phyloP scores from a whole-genome alignment of 2,329 filamentous ascomycete species.

The Podosphaera xanthii region DNA sequence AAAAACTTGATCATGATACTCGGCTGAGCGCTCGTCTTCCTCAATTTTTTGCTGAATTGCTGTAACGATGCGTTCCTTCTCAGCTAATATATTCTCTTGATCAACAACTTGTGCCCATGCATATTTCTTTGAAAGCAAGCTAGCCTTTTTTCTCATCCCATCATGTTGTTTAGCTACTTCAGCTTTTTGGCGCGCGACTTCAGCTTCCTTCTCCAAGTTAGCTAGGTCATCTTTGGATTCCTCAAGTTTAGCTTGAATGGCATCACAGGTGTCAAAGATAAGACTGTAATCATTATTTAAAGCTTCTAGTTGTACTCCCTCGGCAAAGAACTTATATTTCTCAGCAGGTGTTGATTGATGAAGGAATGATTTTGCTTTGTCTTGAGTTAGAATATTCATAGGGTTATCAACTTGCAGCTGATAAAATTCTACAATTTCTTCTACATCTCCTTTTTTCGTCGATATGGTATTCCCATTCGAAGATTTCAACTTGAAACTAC shows the following conservation, averaged over 20 bases:
- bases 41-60: slow-evolving; percentile 18
- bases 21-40: slow-evolving; percentile 23
- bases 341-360: slow-evolving; percentile 59
- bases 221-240: slow-evolving; percentile 40
- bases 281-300: slow-evolving; percentile 79
- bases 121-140: slow-evolving; percentile 38
- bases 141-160: slow-evolving; percentile 36
- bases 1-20: slow-evolving; percentile 22
- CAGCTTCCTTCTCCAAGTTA: slow-evolving; percentile 30
- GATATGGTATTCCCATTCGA: slow-evolving; percentile 48
- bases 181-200: slow-evolving; percentile 40
- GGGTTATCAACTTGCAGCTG: slow-evolving; percentile 91
- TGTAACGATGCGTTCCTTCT: slow-evolving; percentile 18
- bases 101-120: slow-evolving; percentile 77
- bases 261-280: slow-evolving; percentile 56
- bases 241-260: slow-evolving; percentile 39
- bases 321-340: slow-evolving; percentile 93
- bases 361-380: slow-evolving; percentile 81
- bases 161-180: slow-evolving; percentile 43
- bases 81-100: slow-evolving; percentile 34
- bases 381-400: slow-evolving; percentile 84
- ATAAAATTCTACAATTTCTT: slow-evolving; percentile 84
- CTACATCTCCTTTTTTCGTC: slow-evolving; percentile 64
- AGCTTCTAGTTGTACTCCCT: slow-evolving; percentile 80
- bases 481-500: slow-evolving; percentile 73